phyloP scores from a whole-genome alignment of 768 basidiomycete genomes.

The Auriscalpium vulgare region DNA sequence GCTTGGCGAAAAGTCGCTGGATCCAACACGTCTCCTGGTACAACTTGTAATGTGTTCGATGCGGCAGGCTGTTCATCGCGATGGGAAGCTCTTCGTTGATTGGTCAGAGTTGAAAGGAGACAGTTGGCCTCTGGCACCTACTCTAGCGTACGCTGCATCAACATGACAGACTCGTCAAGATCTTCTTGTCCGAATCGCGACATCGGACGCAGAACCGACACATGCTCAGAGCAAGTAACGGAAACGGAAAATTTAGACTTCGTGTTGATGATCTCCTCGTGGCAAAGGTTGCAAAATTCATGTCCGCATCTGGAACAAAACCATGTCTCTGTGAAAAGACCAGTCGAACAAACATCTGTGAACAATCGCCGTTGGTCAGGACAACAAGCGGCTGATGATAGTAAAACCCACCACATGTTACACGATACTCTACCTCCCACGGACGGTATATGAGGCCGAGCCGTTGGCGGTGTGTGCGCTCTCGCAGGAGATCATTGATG shows the following conservation, averaged over 20 bases:
- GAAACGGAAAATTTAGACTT: background rate
- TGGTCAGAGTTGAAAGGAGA: background rate
- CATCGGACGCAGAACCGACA: background rate
- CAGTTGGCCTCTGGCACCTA: background rate
- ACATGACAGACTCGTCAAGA: background rate
- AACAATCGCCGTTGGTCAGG: no score
- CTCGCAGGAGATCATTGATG: no score
- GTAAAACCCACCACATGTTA: no score
- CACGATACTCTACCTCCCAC: no score
- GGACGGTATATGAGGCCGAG: no score
- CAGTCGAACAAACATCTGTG: background rate
- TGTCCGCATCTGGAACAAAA: background rate
- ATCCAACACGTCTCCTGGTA: background rate
- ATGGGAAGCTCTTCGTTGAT: background rate
- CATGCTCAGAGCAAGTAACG: background rate
- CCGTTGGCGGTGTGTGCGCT: no score
- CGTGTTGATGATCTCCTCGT: background rate
- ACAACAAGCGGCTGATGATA: no score
- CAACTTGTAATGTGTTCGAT: background rate
- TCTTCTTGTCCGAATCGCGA: constrained; percentile 17
- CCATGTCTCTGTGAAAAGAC: background rate
- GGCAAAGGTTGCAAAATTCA: background rate
- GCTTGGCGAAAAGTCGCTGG: background rate
- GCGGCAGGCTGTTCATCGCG: background rate
- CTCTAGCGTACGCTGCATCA: background rate